Evolutionary conservation across 2,329 filamentous ascomycete genomes (phyloP), one percentile per base, ranked within the genome.

Genomic region (Aureobasidium sp.): DNA sequence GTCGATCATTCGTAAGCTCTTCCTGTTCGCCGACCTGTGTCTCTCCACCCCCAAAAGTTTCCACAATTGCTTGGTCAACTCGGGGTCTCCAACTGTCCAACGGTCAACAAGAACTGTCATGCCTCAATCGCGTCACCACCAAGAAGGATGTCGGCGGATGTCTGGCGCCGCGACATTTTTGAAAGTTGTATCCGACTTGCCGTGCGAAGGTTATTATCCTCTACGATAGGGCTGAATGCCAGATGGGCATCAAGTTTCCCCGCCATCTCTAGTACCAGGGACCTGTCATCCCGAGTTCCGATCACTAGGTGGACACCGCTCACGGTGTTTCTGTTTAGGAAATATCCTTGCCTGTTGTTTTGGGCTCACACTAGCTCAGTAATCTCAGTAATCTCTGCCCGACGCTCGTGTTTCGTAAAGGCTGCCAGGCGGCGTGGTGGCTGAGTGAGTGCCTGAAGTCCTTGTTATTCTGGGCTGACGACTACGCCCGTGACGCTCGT

Each of bases 1-100:
- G 37, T 46, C n/a, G 42, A 47, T 58, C 55, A 48, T 58, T 58
- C 55, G 55, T 48, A 27, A 58, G 53, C 55, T 48, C 29, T 48
- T 37, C 42, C 42, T 47, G 27, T 36, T 46, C 41, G 7, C 55
- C 55, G 55, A n/a, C 37, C n/a, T 34, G 36, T 55, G 17, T 39
- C 34, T 39, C 32, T 50, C 26, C 46, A 10, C 26, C 9, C 39
- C 17, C 39, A 17, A 41, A 26, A 27, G 15, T 44, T 26, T 55
- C 52, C 37, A 42, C 23, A 20, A 27, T 56, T 56, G 52, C 52
- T 56, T 56, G 39, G 39, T 46, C n/a, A 44, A 48, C 42, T 44
- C 36, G n/a, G 52, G 37, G 15, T 29, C 7, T 42, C 17, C 44
- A 34, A 29, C 29, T 5, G 29, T 32, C 20, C 20, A 20, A 44